A percentile compares a stretch with the other conserved stretches of the same genome.
These are phyloP conservation scores for Podospora pseudocomata DNA, from an alignment of 495 filamentous ascomycete genomes.

Conservation along the genomic window DNA sequence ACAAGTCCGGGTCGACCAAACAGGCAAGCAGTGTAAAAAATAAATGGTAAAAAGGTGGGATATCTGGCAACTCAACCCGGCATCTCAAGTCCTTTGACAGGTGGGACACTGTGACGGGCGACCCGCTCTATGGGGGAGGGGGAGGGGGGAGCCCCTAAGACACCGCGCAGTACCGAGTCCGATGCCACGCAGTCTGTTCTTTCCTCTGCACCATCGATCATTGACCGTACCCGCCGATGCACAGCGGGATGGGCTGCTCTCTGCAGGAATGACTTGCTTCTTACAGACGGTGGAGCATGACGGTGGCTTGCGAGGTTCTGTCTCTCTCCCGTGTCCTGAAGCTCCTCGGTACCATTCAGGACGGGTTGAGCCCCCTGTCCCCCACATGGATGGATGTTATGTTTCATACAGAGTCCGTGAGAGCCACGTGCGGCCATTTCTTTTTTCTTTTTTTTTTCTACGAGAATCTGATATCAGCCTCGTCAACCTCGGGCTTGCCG, in stretches of 20 bases:
- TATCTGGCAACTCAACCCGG: neutral
- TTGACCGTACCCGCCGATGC: neutral
- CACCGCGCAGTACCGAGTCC: neutral
- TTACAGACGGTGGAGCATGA: constrained; percentile 5
- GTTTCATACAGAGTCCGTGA: constrained; percentile 10
- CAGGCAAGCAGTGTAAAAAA: neutral
- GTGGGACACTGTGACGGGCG: neutral
- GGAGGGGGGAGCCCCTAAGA: neutral
- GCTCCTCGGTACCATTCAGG: neutral
- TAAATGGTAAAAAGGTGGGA: neutral
- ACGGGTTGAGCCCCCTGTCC: neutral
- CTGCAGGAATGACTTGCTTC: neutral
- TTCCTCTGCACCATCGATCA: neutral
- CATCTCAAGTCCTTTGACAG: neutral
- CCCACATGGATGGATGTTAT: constrained; percentile 9
- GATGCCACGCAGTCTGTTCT: neutral
- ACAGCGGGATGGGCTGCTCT: neutral
- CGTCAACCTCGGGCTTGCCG: neutral
- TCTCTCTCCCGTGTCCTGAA: neutral
- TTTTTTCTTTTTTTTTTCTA: neutral
- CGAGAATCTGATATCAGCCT: neutral
- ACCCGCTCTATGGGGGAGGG: neutral
- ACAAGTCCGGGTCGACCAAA: constrained; percentile 10
- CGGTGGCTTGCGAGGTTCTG: neutral
- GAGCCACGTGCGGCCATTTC: constrained; percentile 10